Conservation (phyloP, 495 filamentous ascomycete species). For the Chlorociboria aeruginascens region DNA sequence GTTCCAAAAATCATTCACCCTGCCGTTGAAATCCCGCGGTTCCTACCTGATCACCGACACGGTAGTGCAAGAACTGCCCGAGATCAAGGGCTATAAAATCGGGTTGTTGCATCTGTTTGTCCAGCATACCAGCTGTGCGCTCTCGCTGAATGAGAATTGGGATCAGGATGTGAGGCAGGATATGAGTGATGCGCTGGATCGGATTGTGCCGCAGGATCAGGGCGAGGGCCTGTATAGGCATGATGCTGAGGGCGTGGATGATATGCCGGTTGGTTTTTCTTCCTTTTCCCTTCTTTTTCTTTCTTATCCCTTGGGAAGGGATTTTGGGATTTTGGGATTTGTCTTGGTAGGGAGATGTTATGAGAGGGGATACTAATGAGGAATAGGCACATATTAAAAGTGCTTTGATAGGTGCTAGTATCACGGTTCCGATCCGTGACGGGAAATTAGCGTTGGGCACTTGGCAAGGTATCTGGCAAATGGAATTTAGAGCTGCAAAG, state of each 20-base stretch:
- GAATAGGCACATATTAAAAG: constrained; percentile 77
- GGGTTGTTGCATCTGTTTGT: constrained; percentile 83
- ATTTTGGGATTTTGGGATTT: neutral
- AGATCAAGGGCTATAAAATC: constrained; percentile 67
- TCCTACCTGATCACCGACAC: constrained; percentile 80
- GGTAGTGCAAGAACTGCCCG: constrained; percentile 55
- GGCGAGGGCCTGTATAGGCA: constrained; percentile 65
- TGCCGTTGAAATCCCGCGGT: constrained; percentile 63
- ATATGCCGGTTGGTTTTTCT: constrained; percentile 58
- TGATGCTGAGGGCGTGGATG: constrained; percentile 76
- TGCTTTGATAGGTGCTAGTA: constrained; percentile 73
- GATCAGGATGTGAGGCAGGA: constrained; percentile 49
- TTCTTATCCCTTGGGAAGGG: neutral
- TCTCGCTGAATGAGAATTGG: constrained; percentile 91
- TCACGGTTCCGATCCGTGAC: constrained; percentile 81
- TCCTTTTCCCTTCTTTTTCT: neutral
- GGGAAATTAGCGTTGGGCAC: constrained; percentile 54
- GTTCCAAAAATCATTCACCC: constrained; percentile 68
- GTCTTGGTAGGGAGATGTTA: neutral
- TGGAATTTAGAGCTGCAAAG: constrained; percentile 72
- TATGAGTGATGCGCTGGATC: constrained; percentile 83
- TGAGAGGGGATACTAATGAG: neutral
- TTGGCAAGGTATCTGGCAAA: constrained; percentile 85
- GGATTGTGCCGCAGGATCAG: constrained; percentile 66
- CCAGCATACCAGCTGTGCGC: constrained; percentile 80